Base-by-base conservation (phyloP, 2,329 filamentous ascomycete species). In the Penicillium vulpinum region DNA sequence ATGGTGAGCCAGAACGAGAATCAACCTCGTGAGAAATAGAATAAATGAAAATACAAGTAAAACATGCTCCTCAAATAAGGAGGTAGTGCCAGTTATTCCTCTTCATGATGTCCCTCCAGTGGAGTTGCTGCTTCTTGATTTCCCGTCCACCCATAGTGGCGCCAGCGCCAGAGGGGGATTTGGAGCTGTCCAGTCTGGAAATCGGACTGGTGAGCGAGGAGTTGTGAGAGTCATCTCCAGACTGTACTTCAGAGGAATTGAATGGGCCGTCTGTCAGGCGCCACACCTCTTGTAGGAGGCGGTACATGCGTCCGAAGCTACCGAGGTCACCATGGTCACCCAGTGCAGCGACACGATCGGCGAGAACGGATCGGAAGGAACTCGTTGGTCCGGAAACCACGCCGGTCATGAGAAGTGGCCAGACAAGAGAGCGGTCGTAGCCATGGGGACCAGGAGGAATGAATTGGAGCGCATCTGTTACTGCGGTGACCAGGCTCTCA, bases 71-170 rank as follows among this genome's bases (percentile, higher is more conserved):
- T 79, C 79, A 96, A 77, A 97, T 92, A 75, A 97, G 85, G 75
- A 97, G 82, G 79, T 91, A 94, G 74, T 96, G 91, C 92, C 91
- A 96, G 67, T 86, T 87, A 80, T 93, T 94, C 78, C 88, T 85
- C 78, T 85, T 85, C 92, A 97, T 96, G 72, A 93, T 85, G 78
- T 96, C 90, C 79, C 93, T 84, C 93, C 93, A 97, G 86, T 92
- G 91, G 76, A 96, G 85, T 79, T 88, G 88, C 72, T 85, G 87
- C 66, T 57, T 62, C 51, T 68, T 69, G 31, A 67, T 61, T 21
- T 68, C 63, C 28, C 63, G 63, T 53, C 35, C 35, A 36, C 35
- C 36, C 36, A 39, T 21, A 39, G 36, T 39, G 36, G 36, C 36
- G 36, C 36, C 36, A 39, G 36, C 36, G 18, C 36, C 36, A 39